Percentiles rank a stretch among this genome's conserved stretches.
Conservation (phyloP, 768 basidiomycete genomes). For the Leccinum subtestaceum region DNA sequence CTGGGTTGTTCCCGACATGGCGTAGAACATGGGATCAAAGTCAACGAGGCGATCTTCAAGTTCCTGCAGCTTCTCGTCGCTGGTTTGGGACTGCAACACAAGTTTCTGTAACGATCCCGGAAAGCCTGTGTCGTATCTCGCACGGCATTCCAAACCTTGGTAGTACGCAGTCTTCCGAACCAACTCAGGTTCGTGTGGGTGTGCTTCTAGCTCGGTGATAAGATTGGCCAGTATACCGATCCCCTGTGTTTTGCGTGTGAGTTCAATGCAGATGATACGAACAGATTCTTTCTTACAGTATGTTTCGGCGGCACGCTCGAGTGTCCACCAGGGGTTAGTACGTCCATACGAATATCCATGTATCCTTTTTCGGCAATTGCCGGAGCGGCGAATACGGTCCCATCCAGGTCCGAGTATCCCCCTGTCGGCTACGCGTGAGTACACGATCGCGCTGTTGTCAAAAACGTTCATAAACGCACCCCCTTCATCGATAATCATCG, state of each 20-base stretch:
- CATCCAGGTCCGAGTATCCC: slow-evolving; percentile 23
- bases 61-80: slow-evolving; percentile 18
- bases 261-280: background rate
- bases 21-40: slow-evolving; percentile 22
- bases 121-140: slow-evolving; percentile 38
- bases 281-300: slow-evolving; percentile 36
- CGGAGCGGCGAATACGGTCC: slow-evolving; percentile 27
- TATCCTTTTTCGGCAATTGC: slow-evolving; percentile 43
- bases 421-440: slow-evolving; percentile 19
- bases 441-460: background rate
- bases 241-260: slow-evolving; percentile 14
- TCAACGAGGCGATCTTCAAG: slow-evolving; percentile 17
- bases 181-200: slow-evolving; percentile 39
- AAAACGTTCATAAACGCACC: slow-evolving; percentile 26
- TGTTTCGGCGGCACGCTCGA: slow-evolving; percentile 53
- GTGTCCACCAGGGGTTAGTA: slow-evolving; percentile 51
- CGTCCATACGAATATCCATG: slow-evolving; percentile 40
- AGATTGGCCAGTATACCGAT: slow-evolving; percentile 52
- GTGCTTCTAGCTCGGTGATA: slow-evolving; percentile 44
- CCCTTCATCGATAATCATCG: slow-evolving; percentile 59
- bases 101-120: slow-evolving; percentile 21
- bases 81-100: slow-evolving; percentile 21
- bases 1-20: slow-evolving; percentile 25
- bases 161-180: slow-evolving; percentile 26
- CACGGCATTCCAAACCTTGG: slow-evolving; percentile 39